Conservation (phyloP, 192 early-diverging fungal species). For the Coemansia sp. region DNA sequence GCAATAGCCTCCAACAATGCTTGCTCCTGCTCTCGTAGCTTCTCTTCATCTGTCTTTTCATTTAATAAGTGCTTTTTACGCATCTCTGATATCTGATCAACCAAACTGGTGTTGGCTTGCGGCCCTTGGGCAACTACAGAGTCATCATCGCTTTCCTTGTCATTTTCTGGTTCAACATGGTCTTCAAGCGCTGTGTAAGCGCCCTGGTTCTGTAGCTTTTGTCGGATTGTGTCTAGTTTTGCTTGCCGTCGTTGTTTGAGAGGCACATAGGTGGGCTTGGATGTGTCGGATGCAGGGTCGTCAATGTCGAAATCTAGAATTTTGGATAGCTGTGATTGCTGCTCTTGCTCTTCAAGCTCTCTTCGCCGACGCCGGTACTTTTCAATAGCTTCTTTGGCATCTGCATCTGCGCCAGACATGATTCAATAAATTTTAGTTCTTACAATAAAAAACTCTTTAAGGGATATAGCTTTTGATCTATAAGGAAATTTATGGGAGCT, state of each 20-base stretch:
- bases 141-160: not conserved
- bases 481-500: too few species aligned
- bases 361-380: slow-evolving; percentile 45
- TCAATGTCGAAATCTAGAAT: slow-evolving; percentile 1
- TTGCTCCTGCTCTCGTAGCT: slow-evolving; percentile 76
- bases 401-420: not conserved
- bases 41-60: slow-evolving; percentile 76
- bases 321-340: slow-evolving; percentile 4
- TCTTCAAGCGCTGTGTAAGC: not conserved
- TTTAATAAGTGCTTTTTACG: slow-evolving; percentile 59
- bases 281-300: not conserved
- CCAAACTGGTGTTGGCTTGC: slow-evolving; percentile 65
- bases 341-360: slow-evolving; percentile 39
- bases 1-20: slow-evolving; percentile 81
- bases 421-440: too few species aligned
- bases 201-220: slow-evolving; percentile 13
- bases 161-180: not conserved
- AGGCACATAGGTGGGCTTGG: slow-evolving; percentile 15
- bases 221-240: slow-evolving; percentile 23
- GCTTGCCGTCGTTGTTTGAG: slow-evolving; percentile 32
- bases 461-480: too few species aligned
- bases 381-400: slow-evolving; percentile 20
- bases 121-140: slow-evolving; percentile 51
- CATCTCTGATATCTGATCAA: slow-evolving; percentile 82
- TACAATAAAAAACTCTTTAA: too few species aligned